Base-by-base conservation (phyloP, 2,329 filamentous ascomycete genomes). In the Aureobasidium sp. region DNA sequence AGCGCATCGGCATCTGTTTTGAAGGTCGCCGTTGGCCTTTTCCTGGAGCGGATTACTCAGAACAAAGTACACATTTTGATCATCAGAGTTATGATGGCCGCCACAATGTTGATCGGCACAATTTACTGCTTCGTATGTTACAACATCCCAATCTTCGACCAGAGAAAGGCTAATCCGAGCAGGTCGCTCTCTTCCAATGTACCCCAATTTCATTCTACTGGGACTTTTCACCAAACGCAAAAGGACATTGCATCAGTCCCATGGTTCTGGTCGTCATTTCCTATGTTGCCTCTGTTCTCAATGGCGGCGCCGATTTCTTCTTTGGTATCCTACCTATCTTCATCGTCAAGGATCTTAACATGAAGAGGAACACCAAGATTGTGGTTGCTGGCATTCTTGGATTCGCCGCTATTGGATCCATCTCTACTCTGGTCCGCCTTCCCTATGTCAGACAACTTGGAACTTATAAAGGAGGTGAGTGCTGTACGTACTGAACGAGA, bases 31-130 rank as follows among this genome's bases (percentile, higher is more conserved):
- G 77, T 83, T 50, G 78, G 73, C 11, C 70, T 79, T 30, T 79
- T 81, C 62, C 75, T 82, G 50, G 75, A 81, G 27, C 77, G 79
- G 54, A 72, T 83, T 21, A 78, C 78, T 1, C 68, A 78, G 34
- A 69, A 73, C 48, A 72, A 68, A 41, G 59, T 70, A 34, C 78
- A 82, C 57, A 70, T 73, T 27, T 67, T 69, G 60, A 72, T 76
- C 52, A 75, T 81, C 44, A 75, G 75, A 65, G 53, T 69, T 11
- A 72, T 80, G 16, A 76, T 81, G 63, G 65, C 64, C 25, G 70
- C 76, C 11, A 76, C 78, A 3, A 68, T 74, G 5, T 32, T 76
- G 6, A 72, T 79, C 45, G 76, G 79, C 5, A 63, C 76, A 2
- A 68, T 76, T 11, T 81, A 80, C 65, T 76, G 79, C 67, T 78